A percentile compares a stretch with the other conserved stretches of the same genome.
Evolutionary conservation across 345 rosid species (phyloP).

Genomic region (Hirschfeldia incana): DNA sequence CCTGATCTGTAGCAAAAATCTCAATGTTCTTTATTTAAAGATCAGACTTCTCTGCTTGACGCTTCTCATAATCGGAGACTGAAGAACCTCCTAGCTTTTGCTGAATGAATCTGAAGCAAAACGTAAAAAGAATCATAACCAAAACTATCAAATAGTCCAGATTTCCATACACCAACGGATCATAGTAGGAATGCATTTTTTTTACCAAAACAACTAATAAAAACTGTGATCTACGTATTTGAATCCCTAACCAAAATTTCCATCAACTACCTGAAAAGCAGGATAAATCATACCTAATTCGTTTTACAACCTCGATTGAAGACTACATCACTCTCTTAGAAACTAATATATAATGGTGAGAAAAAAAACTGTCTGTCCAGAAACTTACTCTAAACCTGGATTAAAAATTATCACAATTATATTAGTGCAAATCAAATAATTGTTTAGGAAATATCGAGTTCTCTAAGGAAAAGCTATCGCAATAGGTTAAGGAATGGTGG

Average conservation of each 20-base stretch:
- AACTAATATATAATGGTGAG: background rate
- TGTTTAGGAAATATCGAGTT: too few species aligned
- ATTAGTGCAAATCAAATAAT: too few species aligned
- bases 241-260: background rate
- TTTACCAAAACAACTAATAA: background rate
- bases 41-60: too few species aligned
- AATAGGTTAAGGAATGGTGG: too few species aligned
- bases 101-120: conserved; percentile 65
- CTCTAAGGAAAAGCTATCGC: too few species aligned
- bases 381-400: conserved; percentile 63
- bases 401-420: too few species aligned
- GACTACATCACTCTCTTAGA: background rate
- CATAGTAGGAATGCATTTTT: background rate
- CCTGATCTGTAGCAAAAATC: conserved; percentile 38
- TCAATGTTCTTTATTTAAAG: too few species aligned
- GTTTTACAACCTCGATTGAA: background rate
- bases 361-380: background rate
- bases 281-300: background rate
- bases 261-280: background rate
- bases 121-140: background rate
- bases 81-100: conserved; percentile 82
- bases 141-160: background rate
- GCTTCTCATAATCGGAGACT: conserved; percentile 47
- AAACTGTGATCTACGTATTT: background rate
- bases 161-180: background rate